Base-by-base conservation (phyloP, 805 yeast genomes). In the Ogataea parapolymorpha region DNA sequence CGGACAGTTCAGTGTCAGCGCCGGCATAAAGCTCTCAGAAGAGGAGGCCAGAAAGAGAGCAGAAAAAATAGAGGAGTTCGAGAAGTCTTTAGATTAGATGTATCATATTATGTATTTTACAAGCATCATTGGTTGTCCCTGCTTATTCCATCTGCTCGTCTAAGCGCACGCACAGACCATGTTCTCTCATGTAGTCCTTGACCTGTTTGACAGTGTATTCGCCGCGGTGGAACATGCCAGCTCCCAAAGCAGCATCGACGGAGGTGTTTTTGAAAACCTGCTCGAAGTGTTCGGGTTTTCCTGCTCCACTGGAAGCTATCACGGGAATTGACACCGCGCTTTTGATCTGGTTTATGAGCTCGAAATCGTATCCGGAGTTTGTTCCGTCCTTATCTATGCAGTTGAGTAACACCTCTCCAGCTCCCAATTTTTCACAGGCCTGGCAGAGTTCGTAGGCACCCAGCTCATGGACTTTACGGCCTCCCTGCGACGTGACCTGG, bases 341-440 rank as follows among this genome's bases (percentile, higher is more conserved):
- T 54, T 93, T 93, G 44, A 88, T 80, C 54, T 84, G 91, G 16
- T 76, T 67, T 32, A 93, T 79, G 37, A 93, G 71, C 60, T 93
- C 98, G 42, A 88, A 70, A 55, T 93, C 97, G 57, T 78, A 93
- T 0, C 99, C 99, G 16, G 90, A 81, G 60, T 93, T 95, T 9
- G 96, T 79, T 9, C 99, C 99, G 62, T 93, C 99, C 65, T 87
- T 88, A 63, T 93, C 99, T 46, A 93, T 93, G 59, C 98, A 91
- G 63, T 93, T 93, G 48, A 93, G 70, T 31, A 93, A 68, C 29
- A 93, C 78, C 65, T 93, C 99, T 37, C 99, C 99, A 0, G 98
- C 98, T 15, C 99, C 99, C 39, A 93, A 69, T 2, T 79, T 83
- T 60, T 93, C 96, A 56, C 95, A 87, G 1, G 97, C 96, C 45